Conservation (phyloP, 1,284 basidiomycete genomes). For the Cerioporus squamosus region DNA sequence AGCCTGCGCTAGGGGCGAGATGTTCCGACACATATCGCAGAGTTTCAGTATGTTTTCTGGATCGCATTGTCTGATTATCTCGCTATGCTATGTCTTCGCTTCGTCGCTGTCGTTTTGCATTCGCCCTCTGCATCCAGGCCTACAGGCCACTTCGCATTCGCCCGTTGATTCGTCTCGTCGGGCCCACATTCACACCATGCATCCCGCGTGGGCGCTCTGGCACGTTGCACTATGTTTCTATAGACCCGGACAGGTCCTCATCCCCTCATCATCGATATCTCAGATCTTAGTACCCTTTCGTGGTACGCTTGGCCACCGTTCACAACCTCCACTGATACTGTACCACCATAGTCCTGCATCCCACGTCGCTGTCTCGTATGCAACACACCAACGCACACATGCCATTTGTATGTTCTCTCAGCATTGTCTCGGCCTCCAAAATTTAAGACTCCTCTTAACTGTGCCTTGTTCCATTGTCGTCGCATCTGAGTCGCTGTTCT, state of each 20-base stretch:
- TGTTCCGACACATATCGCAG: neutral
- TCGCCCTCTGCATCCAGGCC: neutral
- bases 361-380: conserved; percentile 22
- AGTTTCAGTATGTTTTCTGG: neutral
- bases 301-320: neutral
- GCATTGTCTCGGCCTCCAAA: neutral
- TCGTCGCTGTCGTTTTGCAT: conserved; percentile 16
- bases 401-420: conserved; percentile 4
- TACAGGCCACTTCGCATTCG: neutral
- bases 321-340: conserved; percentile 21
- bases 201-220: neutral
- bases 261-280: neutral
- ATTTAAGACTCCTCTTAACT: neutral
- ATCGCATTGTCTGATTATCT: conserved; percentile 19
- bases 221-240: neutral
- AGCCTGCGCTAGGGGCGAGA: no score
- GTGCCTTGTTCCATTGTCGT: no score
- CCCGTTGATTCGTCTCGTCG: neutral
- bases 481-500: no score
- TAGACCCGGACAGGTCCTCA: neutral
- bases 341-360: conserved; percentile 23
- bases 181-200: neutral
- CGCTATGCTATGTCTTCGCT: conserved; percentile 24
- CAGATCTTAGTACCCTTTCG: neutral
- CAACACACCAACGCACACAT: conserved; percentile 5